phyloP scores from a whole-genome alignment of 2,329 filamentous ascomycete species.

The Rasamsonia emersonii region DNA sequence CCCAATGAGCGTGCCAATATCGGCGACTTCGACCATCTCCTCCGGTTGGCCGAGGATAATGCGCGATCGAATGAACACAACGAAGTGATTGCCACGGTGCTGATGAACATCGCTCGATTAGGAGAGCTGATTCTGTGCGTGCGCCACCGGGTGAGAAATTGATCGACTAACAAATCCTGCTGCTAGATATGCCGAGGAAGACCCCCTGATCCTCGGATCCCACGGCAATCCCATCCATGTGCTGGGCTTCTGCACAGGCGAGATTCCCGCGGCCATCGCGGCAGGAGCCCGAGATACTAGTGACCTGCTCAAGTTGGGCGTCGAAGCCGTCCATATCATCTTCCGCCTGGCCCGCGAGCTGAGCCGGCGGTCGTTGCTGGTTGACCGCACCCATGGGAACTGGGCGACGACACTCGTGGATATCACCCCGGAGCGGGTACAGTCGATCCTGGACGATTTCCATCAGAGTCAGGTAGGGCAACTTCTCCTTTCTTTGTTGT shows the following conservation, averaged over 20 bases:
- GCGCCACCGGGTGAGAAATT: neutral
- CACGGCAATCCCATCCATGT: constrained; percentile 1
- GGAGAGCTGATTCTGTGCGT: constrained; percentile 3
- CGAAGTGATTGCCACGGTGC: constrained; percentile 2
- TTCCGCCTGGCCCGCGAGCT: constrained; percentile 1
- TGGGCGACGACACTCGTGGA: constrained; percentile 4
- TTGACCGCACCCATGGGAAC: constrained; percentile 2
- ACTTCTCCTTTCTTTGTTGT: neutral
- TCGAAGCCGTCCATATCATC: constrained; percentile 1
- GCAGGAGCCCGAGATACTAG: neutral
- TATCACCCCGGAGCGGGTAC: neutral
- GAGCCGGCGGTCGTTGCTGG: constrained; percentile 1
- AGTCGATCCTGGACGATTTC: constrained; percentile 3
- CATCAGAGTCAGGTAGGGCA: constrained; percentile 2
- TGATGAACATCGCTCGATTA: constrained; percentile 1
- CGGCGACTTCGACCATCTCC: constrained; percentile 1
- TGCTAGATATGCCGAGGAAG: constrained; percentile 2
- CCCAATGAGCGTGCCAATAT: neutral
- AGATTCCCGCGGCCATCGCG: constrained; percentile 2
- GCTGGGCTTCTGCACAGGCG: constrained; percentile 2
- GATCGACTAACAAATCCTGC: neutral
- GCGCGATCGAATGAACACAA: neutral
- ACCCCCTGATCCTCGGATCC: constrained; percentile 1
- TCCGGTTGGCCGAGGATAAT: constrained; percentile 2
- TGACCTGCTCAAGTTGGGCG: neutral